phyloP scores from a whole-genome alignment of 768 basidiomycete genomes.

The Leccinum arenicola region DNA sequence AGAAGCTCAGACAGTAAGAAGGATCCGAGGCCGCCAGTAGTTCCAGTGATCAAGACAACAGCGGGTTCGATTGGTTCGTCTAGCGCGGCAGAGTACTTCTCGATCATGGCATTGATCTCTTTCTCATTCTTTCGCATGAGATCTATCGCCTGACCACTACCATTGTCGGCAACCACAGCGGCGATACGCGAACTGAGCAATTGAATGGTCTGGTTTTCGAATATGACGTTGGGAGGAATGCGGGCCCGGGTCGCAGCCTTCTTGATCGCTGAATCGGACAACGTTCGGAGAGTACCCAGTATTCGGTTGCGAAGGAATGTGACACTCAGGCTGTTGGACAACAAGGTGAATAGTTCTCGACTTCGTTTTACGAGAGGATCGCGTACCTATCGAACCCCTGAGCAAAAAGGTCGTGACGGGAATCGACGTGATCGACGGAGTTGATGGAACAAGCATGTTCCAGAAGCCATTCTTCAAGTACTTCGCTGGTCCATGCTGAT shows the following conservation, averaged over 20 bases:
- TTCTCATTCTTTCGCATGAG: constrained; percentile 8
- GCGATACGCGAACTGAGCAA: constrained; percentile 28
- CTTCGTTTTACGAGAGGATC: background rate
- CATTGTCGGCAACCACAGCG: constrained; percentile 3
- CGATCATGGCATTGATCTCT: constrained; percentile 39
- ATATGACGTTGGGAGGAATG: constrained; percentile 34
- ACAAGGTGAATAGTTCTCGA: background rate
- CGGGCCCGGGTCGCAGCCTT: constrained; percentile 16
- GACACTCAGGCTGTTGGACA: constrained; percentile 25
- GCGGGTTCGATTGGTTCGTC: constrained; percentile 8
- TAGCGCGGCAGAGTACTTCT: constrained; percentile 34
- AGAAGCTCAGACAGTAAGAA: constrained; percentile 33
- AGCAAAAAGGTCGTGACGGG: constrained; percentile 26
- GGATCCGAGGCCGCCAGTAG: constrained; percentile 40
- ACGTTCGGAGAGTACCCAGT: constrained; percentile 27
- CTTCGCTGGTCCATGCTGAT: constrained; percentile 19
- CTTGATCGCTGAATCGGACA: constrained; percentile 27
- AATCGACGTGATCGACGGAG: constrained; percentile 1
- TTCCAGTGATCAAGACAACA: constrained; percentile 39
- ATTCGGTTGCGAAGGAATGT: constrained; percentile 30
- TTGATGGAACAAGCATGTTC: constrained; percentile 22
- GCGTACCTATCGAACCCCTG: constrained; percentile 39
- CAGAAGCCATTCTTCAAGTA: constrained; percentile 27
- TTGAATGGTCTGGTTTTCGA: constrained; percentile 40
- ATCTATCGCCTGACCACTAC: background rate